phyloP scores from a whole-genome alignment of 2,329 filamentous ascomycete genomes.

The Penicillium olsonii region DNA sequence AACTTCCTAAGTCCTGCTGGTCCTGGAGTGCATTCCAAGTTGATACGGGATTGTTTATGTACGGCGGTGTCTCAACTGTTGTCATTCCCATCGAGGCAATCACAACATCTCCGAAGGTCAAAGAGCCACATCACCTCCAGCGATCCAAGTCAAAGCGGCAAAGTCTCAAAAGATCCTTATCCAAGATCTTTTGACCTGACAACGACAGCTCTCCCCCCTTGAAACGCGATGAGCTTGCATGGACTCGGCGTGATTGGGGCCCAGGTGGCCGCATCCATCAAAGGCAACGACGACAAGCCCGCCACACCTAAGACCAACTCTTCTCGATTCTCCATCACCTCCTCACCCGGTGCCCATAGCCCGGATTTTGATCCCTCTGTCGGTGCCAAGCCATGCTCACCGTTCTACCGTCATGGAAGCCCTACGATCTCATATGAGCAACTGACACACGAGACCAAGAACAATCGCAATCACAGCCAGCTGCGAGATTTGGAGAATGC shows the following conservation, averaged over 20 bases:
- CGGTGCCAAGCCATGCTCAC: conserved; percentile 45
- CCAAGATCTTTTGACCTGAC: conserved; percentile 12
- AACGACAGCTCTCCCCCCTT: not conserved
- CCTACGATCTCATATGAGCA: conserved; percentile 29
- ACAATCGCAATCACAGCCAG: conserved; percentile 14
- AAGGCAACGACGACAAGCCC: conserved; percentile 23
- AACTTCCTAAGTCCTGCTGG: conserved; percentile 17
- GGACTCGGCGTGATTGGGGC: conserved; percentile 29
- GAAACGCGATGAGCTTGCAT: conserved; percentile 23
- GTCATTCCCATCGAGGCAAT: conserved; percentile 18
- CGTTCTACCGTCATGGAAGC: conserved; percentile 47
- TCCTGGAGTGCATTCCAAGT: conserved; percentile 27
- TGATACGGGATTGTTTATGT: conserved; percentile 28
- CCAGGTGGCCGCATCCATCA: conserved; percentile 27
- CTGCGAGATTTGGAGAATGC: conserved; percentile 38
- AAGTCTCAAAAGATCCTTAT: conserved; percentile 15
- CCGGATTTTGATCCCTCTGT: conserved; percentile 41
- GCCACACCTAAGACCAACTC: conserved; percentile 12
- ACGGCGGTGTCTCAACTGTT: conserved; percentile 20
- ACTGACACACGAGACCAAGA: conserved; percentile 28
- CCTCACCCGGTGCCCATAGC: conserved; percentile 16
- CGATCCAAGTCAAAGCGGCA: conserved; percentile 12
- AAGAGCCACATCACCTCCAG: conserved; percentile 1
- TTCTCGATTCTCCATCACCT: conserved; percentile 17
- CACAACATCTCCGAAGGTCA: conserved; percentile 7